Conservation (phyloP, 805 yeast species). For the Kodamaea kaohsiungensis region DNA sequence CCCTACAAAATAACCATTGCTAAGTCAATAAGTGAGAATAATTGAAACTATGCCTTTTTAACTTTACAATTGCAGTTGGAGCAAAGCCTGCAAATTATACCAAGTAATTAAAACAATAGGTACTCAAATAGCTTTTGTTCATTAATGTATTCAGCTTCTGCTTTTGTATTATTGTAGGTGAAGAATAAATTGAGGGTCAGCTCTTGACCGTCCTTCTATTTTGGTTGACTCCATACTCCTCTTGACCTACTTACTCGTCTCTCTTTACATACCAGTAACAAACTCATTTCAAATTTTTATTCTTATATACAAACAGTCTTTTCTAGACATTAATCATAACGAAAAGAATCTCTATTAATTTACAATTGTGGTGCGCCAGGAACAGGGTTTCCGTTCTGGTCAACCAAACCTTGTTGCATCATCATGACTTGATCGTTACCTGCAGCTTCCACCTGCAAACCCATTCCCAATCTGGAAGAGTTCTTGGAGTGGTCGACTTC, state of each 20-base stretch:
- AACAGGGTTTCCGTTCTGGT: slow-evolving; percentile 82
- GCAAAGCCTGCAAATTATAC: background rate
- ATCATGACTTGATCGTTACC: slow-evolving; percentile 90
- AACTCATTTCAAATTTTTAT: slow-evolving; percentile 3
- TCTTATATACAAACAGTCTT: slow-evolving; percentile 9
- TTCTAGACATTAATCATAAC: background rate
- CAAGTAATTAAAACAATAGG: background rate
- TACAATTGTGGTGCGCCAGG: slow-evolving; percentile 71
- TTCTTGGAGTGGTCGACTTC: slow-evolving; percentile 81
- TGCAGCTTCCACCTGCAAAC: slow-evolving; percentile 92
- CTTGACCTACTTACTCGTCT: no score
- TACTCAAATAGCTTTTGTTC: no score
- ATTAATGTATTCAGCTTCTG: no score
- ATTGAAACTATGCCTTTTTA: no score
- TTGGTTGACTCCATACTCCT: no score
- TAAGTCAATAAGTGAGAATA: background rate
- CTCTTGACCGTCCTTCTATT: no score
- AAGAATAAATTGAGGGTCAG: background rate
- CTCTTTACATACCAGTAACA: no score
- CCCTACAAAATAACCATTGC: background rate
- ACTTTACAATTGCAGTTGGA: background rate
- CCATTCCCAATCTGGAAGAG: slow-evolving; percentile 84
- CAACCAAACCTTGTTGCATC: slow-evolving; percentile 86
- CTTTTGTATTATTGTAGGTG: no score
- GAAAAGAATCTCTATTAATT: slow-evolving; percentile 4